Base-by-base conservation (phyloP, 257 asterid species). In the Solanum medicagineum region DNA sequence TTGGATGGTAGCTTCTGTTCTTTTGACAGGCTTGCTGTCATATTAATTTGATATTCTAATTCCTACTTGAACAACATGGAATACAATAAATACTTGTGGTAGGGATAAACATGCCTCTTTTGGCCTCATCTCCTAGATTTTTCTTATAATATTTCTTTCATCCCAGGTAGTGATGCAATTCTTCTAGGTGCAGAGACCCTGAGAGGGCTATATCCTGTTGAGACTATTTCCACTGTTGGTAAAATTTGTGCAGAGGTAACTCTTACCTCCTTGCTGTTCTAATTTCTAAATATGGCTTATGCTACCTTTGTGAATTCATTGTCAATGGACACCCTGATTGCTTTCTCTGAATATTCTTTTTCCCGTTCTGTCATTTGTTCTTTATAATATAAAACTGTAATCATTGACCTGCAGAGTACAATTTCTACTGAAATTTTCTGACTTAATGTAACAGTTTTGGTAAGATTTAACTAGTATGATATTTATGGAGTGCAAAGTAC, bases 131-230 rank as follows among this genome's bases (percentile, higher is more conserved):
- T 42, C 80, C 79, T 4, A 54, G 49, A 79, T 79, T 51, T 7
- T 53, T 53, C 47, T 53, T 79, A 54, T 26, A 5, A 77, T 53
- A 26, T 26, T 29, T 53, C 56, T 79, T 79, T 79, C 49, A 53
- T 75, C 88, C 80, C 94, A 95, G 99, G 99, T 59, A 92, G 94
- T 88, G 99, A 95, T 92, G 99, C 98, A 66, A 95, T 95, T 88
- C 98, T 95, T 91, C 98, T 95, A 19, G 98, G 98, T 81, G 99
- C 99, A 66, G 99, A 95, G 92, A 95, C 99, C 86, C 85, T 95
- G 87, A 94, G 98, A 77, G 99, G 98, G 47, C 87, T 94, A 65
- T 95, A 95, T 91, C 99, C 99, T 14, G 90, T 94, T 56, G 98
- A 94, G 91, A 92, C 97, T 71, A 92, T 95, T 84, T 92, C 98